Base-by-base conservation (phyloP, 768 basidiomycete species). In the Udeniomyces megalosporus region DNA sequence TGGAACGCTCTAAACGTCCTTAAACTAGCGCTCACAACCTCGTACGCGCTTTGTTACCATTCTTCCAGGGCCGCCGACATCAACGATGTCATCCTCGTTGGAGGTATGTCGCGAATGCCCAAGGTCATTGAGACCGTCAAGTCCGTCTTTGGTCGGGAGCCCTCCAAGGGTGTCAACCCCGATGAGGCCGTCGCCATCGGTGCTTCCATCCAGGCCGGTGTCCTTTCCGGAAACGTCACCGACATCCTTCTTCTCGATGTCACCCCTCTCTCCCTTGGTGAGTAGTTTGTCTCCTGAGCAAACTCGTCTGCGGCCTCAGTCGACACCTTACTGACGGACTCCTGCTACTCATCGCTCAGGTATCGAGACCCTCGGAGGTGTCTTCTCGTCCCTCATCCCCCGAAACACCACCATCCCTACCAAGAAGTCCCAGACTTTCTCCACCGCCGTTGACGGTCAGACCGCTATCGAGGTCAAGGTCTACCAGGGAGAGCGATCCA, bases 391-490 rank as follows among this genome's bases (percentile, higher is more conserved):
- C 76, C 82, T 99, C 48, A 99, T 99, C 76, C 85, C 80, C 71
- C 86, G 95, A 64, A 99, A 99, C 79, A 99, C 95, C 12, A 97
- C 95, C 62, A 97, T 97, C 76, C 95, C 95, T 4, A 96, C 93
- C 68, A 99, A 99, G 81, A 99, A 99, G 81, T 91, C 89, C 0
- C 93, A 97, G 75, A 86, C 85, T 48, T 97, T 99, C 81, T 97
- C 93, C 4, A 99, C 95, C 17, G 93, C 95, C 45, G 93, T 93
- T 44, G 95, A 99, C 66, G 93, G 95, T 57, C 95, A 99, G 76
- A 93, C 87, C n/a, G 92, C 93, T 42, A 96, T 99, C 67, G 92
- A 97, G 75, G 93, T 99, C 75, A 97, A 97, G 83, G 91, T 99
- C 69, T 99, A 82, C 80, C 95, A 99, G 77, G 95, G 95, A 71